Evolutionary conservation across 108 stramenopile species (phyloP).

Genomic region (Skeletonema menzelii): DNA sequence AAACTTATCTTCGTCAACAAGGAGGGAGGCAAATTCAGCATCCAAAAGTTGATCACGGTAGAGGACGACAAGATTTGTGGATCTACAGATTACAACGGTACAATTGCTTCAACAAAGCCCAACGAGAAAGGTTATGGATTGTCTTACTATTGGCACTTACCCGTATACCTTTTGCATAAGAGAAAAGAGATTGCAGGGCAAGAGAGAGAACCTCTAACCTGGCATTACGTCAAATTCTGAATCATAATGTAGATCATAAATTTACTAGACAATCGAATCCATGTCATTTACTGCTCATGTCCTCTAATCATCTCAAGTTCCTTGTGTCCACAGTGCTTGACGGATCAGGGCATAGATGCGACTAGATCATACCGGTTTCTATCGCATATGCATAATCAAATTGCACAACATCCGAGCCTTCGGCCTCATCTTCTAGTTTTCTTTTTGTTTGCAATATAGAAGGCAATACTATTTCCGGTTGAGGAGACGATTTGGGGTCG

Average conservation of each 20-base stretch:
- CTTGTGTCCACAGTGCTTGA: too few relatives aligned
- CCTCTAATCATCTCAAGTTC: too few relatives aligned
- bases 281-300: too few relatives aligned
- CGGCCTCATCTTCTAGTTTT: slow-evolving; percentile 14
- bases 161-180: not conserved
- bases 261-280: too few relatives aligned
- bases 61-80: not conserved
- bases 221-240: too few relatives aligned
- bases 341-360: too few relatives aligned
- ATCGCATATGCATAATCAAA: slow-evolving; percentile 38
- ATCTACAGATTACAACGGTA: not conserved
- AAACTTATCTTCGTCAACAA: not conserved
- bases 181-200: not conserved
- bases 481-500: not conserved
- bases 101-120: not conserved
- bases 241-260: too few relatives aligned
- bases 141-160: not conserved
- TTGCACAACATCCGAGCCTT: slow-evolving; percentile 32
- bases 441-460: slow-evolving; percentile 33
- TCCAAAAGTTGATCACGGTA: not conserved
- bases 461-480: slow-evolving; percentile 25
- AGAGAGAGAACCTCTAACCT: not conserved
- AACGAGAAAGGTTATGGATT: not conserved
- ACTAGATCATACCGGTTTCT: slow-evolving; percentile 8
- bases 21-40: not conserved